Percentiles rank a stretch among this genome's conserved stretches.
Evolutionary conservation across 2,329 filamentous ascomycete genomes (phyloP).

Genomic region (Macrophomina pseudophaseolina): DNA sequence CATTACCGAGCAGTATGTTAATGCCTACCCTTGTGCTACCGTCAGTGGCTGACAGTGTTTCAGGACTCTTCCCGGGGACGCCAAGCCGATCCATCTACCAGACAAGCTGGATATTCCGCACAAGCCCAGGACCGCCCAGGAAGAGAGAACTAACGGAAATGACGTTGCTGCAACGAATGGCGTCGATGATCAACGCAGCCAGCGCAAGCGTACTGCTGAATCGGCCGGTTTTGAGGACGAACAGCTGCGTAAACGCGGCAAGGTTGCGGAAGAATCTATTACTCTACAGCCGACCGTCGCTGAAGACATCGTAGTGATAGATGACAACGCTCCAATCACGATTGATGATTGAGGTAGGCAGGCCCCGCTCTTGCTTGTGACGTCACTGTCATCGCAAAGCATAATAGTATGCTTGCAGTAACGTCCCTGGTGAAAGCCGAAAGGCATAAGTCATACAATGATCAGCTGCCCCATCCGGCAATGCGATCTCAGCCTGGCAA

Average conservation of each 20-base stretch:
- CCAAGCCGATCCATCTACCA: conserved; percentile 61
- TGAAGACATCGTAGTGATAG: conserved; percentile 40
- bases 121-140: conserved; percentile 47
- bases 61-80: conserved; percentile 42
- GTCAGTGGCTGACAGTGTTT: background rate
- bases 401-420: background rate
- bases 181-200: conserved; percentile 46
- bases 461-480: background rate
- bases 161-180: conserved; percentile 38
- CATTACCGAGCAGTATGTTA: conserved; percentile 65
- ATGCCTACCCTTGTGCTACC: conserved; percentile 25
- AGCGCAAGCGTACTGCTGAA: conserved; percentile 53
- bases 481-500: background rate
- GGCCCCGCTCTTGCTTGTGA: conserved; percentile 3
- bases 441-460: background rate
- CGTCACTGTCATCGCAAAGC: background rate
- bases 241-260: conserved; percentile 45
- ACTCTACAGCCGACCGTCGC: conserved; percentile 36
- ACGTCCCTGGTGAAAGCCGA: conserved; percentile 8
- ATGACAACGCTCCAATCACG: conserved; percentile 44
- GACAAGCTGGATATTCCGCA: conserved; percentile 53
- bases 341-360: conserved; percentile 36
- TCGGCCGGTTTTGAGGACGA: conserved; percentile 47
- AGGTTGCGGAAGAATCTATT: conserved; percentile 40
- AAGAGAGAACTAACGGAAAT: conserved; percentile 37